Evolutionary conservation across 2,329 filamentous ascomycete genomes (phyloP), one percentile per base, ranked within the genome.

Genomic region (Plectosphaerella sp.): DNA sequence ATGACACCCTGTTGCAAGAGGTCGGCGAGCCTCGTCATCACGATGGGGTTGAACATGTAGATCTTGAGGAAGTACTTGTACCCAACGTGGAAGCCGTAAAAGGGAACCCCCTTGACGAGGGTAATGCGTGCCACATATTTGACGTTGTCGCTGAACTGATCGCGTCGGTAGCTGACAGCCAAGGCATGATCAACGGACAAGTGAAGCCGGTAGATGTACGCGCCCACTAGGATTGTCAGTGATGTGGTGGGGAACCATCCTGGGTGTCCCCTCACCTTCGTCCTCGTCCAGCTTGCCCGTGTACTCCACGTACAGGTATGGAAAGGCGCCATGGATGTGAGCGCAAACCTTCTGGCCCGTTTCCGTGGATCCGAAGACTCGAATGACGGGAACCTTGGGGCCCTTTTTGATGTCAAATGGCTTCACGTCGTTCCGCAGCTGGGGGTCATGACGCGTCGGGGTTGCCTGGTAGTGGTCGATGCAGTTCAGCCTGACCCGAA

Each of bases 261-360:
- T 33, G 47, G 10, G 4, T 51, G 33, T 35, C 25, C 4, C 54
- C 81, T 65, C 69, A 92, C 89, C 88, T 66, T 86, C 79, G 57
- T 88, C 79, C 10, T 78, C 74, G 41, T 77, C 77, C 54, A 94
- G 68, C 59, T 80, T 80, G 20, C 89, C 91, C 47, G 79, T 75
- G 67, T 96, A 96, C 67, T 93, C 87, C 52, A 99, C 77, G 66
- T 91, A 97, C n/a, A 97, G 75, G 65, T 99, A 99, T 1, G 94
- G 94, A 62, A 99, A 92, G 20, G 90, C 91, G 54, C 95, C 94
- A 69, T 97, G 94, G 52, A 99, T 84, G 72, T 99, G 94, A 28
- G 90, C 90, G 72, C 94, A 97, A 15, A 97, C 91, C 65, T 95
- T 97, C 71, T 97, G 92, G 0, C 94, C 94, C 0, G 91, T 94